Base-by-base conservation (phyloP, 164 flowering plant species). In the Vitis vinifera region DNA sequence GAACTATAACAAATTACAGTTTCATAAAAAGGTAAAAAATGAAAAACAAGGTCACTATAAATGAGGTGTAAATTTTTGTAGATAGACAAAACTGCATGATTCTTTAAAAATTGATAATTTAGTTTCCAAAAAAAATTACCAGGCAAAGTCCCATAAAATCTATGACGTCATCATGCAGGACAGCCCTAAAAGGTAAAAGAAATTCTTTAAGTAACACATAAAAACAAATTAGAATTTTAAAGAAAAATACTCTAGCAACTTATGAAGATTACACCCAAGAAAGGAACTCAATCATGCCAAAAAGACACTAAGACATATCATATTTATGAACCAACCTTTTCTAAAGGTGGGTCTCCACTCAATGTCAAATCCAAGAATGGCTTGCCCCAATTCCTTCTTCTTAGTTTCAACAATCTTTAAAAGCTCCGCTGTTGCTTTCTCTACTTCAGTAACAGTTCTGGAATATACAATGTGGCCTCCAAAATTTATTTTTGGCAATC, bases 281-380 rank as follows among this genome's bases (percentile, higher is more conserved):
- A 5, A 50, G 16, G 14, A 7, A 4, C 47, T 8, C 13, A 61
- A 69, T 51, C 15, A 64, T 64, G 47, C 48, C 37, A 68, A 12
- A 15, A 30, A 50, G 15, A 23, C 44, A 37, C 7, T 37, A 37
- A 37, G 44, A 31, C 29, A 10, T 23, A 23, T 15, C 48, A 27
- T 27, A 23, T 9, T 37, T 51, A 10, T 30, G n/a, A 52, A 60
- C 62, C 37, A 59, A 91, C 97, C 96, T 90, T 74, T 78, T 23
- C 19, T 74, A 64, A 93, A 91, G 14, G 83, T 73, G 61, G 98
- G 89, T 71, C 74, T 87, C 97, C 97, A 93, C 85, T 93, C 96
- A 15, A 93, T 85, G 69, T 93, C 98, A 62, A 93, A 82, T 31
- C 98, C 98, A 55, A 93, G 70, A 50, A 73, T 60, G 65, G 76